Percentiles rank a stretch among this genome's conserved stretches.
These are phyloP conservation scores for Gnomoniopsis sp. DNA, from an alignment of 2,329 filamentous ascomycete species.

Conservation along the genomic window DNA sequence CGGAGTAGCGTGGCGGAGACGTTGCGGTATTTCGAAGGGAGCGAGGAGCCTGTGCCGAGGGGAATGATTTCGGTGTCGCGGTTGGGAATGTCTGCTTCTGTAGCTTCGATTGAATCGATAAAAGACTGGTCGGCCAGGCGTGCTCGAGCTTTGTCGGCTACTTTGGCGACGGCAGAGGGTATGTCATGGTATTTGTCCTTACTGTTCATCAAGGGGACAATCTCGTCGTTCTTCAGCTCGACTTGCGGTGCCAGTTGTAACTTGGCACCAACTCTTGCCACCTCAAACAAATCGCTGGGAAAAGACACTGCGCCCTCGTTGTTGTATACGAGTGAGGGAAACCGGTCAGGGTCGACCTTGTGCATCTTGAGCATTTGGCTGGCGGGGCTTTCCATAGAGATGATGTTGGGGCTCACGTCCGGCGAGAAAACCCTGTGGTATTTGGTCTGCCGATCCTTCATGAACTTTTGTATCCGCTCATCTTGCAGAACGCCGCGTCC, in stretches of 20 bases:
- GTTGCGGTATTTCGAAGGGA: slow-evolving; percentile 92
- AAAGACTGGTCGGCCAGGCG: slow-evolving; percentile 43
- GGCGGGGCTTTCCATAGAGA: slow-evolving; percentile 66
- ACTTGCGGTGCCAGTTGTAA: slow-evolving; percentile 46
- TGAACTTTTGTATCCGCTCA: slow-evolving; percentile 64
- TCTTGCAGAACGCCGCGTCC: slow-evolving; percentile 65
- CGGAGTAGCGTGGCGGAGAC: slow-evolving; percentile 85
- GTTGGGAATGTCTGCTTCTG: slow-evolving; percentile 65
- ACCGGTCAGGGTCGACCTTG: slow-evolving; percentile 70
- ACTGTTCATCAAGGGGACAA: slow-evolving; percentile 48
- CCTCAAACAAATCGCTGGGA: slow-evolving; percentile 28
- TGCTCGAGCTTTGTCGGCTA: slow-evolving; percentile 48
- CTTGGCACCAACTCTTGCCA: slow-evolving; percentile 42
- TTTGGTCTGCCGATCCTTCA: slow-evolving; percentile 55
- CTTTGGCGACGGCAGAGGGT: slow-evolving; percentile 39
- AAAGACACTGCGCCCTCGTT: slow-evolving; percentile 36
- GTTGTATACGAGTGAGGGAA: slow-evolving; percentile 65
- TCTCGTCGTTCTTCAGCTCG: slow-evolving; percentile 41
- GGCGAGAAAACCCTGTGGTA: slow-evolving; percentile 76
- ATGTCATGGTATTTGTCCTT: slow-evolving; percentile 38
- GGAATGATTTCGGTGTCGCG: slow-evolving; percentile 75
- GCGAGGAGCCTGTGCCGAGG: slow-evolving; percentile 85
- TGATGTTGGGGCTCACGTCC: slow-evolving; percentile 72
- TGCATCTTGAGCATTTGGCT: slow-evolving; percentile 66
- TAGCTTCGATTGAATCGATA: slow-evolving; percentile 43